Percentiles rank a stretch among this genome's conserved stretches.
These are phyloP conservation scores for Gardenia jasminoides DNA, from an alignment of 257 asterid species.

Conservation along the genomic window DNA sequence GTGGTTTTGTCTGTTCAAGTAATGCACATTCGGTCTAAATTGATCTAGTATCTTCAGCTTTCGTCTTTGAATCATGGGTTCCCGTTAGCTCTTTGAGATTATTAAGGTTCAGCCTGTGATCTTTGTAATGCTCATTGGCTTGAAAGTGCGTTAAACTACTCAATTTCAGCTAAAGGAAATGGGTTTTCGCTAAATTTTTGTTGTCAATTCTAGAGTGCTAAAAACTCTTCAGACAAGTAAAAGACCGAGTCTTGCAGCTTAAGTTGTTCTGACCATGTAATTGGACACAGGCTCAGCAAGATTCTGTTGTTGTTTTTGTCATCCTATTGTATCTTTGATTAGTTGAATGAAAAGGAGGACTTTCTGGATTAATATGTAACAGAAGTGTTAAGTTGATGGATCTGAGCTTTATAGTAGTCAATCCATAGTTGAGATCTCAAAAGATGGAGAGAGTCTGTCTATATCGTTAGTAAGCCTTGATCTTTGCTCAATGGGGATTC, in stretches of 20 bases:
- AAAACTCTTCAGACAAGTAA: background rate
- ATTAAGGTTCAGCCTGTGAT: background rate
- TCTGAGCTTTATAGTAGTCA: slow-evolving; percentile 18
- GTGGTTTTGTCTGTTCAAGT: background rate
- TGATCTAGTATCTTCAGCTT: background rate
- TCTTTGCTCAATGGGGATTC: slow-evolving; percentile 21
- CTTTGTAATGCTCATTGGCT: slow-evolving; percentile 19
- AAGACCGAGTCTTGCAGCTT: slow-evolving; percentile 3
- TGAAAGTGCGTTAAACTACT: slow-evolving; percentile 6
- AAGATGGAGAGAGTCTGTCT: slow-evolving; percentile 17
- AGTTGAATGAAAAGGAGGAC: background rate
- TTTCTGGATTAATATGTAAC: slow-evolving; percentile 7
- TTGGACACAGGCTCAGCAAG: slow-evolving; percentile 8
- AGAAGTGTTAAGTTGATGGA: slow-evolving; percentile 22
- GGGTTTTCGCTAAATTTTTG: slow-evolving; percentile 22
- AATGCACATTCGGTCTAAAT: slow-evolving; percentile 19
- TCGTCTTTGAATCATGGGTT: slow-evolving; percentile 18
- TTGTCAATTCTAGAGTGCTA: background rate
- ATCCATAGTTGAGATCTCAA: slow-evolving; percentile 23
- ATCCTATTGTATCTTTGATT: background rate
- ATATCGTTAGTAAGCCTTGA: slow-evolving; percentile 17
- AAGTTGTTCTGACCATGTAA: slow-evolving; percentile 31
- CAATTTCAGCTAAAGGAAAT: background rate
- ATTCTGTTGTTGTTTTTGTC: background rate
- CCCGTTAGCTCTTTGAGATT: slow-evolving; percentile 16